phyloP scores from a whole-genome alignment of 2,329 filamentous ascomycete species.

The Phyllosticta citrichinensis region DNA sequence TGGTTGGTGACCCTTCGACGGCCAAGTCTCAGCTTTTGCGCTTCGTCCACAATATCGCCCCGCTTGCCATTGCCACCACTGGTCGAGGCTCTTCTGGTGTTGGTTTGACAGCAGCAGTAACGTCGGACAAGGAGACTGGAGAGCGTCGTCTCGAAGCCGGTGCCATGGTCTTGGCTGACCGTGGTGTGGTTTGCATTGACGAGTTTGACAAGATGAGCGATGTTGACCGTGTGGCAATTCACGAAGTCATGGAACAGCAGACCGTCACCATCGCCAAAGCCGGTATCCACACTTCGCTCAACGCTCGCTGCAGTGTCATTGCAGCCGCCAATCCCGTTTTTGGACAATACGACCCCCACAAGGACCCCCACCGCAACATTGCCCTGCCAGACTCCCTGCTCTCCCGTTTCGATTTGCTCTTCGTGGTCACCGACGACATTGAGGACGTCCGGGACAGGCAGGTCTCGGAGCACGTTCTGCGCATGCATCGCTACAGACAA shows the following conservation, averaged over 20 bases:
- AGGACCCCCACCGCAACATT: constrained; percentile 98
- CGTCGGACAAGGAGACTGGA: constrained; percentile 92
- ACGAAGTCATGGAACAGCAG: constrained; percentile 99
- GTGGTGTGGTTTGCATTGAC: constrained; percentile 96
- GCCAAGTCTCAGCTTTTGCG: constrained; percentile 96
- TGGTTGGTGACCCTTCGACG: constrained; percentile 97
- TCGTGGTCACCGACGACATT: constrained; percentile 96
- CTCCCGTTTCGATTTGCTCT: constrained; percentile 96
- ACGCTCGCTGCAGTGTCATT: constrained; percentile 91
- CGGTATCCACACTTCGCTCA: constrained; percentile 93
- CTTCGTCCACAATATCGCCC: constrained; percentile 94
- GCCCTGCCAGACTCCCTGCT: constrained; percentile 91
- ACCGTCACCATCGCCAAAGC: constrained; percentile 98
- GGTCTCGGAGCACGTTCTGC: constrained; percentile 90
- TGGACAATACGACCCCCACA: constrained; percentile 96
- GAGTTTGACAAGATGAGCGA: constrained; percentile 99
- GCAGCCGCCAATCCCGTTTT: constrained; percentile 97
- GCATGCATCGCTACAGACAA: constrained; percentile 93
- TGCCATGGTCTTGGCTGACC: constrained; percentile 96
- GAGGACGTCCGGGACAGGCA: constrained; percentile 85
- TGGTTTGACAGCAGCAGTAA: constrained; percentile 93
- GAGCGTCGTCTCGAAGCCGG: constrained; percentile 90
- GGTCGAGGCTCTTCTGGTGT: constrained; percentile 95
- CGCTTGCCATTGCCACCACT: constrained; percentile 91
- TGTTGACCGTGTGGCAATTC: constrained; percentile 92